Base-by-base conservation (phyloP, 192 early-diverging fungal genomes). In the Endogone sp. region DNA sequence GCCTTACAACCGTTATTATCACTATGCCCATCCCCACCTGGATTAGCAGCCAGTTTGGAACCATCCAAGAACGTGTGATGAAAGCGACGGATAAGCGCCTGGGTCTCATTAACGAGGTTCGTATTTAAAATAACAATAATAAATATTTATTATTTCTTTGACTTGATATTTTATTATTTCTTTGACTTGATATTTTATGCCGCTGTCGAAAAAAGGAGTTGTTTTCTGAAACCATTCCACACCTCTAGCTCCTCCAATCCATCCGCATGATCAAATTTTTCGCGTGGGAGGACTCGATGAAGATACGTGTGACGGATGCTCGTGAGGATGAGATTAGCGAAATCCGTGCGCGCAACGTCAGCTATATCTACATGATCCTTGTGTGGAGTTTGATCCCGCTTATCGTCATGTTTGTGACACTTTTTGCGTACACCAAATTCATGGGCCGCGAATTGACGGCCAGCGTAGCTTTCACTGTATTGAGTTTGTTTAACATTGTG, bases 401-500 rank as follows among this genome's bases (percentile, higher is more conserved):
- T 29, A 37, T 79, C 16, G 77, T 79, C 0, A 74, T 73, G 21
- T 28, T 74, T 2, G 37, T 74, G 4, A 71, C 77, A 13, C 71
- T 79, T 27, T 79, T 65, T 60, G 71, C 57, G 11, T 79, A 71
- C 62, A 79, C 77, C 11, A 75, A 71, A n/a, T 8, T 74, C 2
- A 63, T 71, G 65, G 77, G 77, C 24, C 49, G 85, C 6, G 77
- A 82, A 29, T 75, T 96, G 29, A 90, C 88, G 0, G 78, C 91
- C 3, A 81, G 80, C 29, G 70, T 93, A 56, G 90, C 93, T 0
- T 98, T 98, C 76, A 93, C 94, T 0, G 86, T 92, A 2, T 75
- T 99, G 31, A 75, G 93, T 2, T 77, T 99, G 3, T 97, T 98
- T 79, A 96, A 97, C 91, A 59, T 87, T 97, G 60, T 95, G 96